Base-by-base conservation (phyloP, 345 rosid genomes). In the Crucihimalaya himalaica region DNA sequence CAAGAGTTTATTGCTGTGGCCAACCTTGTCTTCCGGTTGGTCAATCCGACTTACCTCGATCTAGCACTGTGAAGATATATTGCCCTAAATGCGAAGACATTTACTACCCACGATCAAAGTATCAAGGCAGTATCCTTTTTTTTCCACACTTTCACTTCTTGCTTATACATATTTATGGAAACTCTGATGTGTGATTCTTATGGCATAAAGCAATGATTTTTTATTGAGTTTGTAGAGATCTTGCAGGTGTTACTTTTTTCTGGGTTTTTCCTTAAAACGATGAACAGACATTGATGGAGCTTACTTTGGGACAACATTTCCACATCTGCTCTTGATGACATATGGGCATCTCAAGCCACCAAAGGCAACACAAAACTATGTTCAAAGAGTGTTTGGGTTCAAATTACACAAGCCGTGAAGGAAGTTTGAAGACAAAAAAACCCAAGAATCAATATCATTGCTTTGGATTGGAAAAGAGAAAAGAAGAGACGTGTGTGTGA, bases 1-100 rank as follows among this genome's bases (percentile, higher is more conserved):
- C 98, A 13, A 91, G 97, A 75, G 98, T 93, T 79, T 87, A 85
- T 81, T 93, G 98, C 81, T 87, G 94, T 73, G 97, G 97, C 65
- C 98, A 93, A 70, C 92, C 97, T 39, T 91, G 97, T 77, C 92
- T 93, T 74, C 98, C 98, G 0, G 88, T 93, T 61, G 97, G 98
- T 65, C 97, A 89, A 65, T 88, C 97, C 2, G 97, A 93, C 64
- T 76, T 84, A 65, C 97, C 97, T 52, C 89, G 98, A 52, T 81
- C 94, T 46, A 88, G 98, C 88, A 93, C 97, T 0, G 90, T 91
- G 46, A 93, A 93, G 80, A 87, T 93, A 79, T 88, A 83, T 72
- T 93, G 98, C 79, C 96, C 98, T 48, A 84, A 86, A 79, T 94
- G 98, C 48, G 89, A 88, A 65, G 98, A 94, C 73, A 83, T 91